A percentile compares a stretch with the other conserved stretches of the same genome.
phyloP scores from a whole-genome alignment of 352 stramenopile species.

The Blastocystis sp. region DNA sequence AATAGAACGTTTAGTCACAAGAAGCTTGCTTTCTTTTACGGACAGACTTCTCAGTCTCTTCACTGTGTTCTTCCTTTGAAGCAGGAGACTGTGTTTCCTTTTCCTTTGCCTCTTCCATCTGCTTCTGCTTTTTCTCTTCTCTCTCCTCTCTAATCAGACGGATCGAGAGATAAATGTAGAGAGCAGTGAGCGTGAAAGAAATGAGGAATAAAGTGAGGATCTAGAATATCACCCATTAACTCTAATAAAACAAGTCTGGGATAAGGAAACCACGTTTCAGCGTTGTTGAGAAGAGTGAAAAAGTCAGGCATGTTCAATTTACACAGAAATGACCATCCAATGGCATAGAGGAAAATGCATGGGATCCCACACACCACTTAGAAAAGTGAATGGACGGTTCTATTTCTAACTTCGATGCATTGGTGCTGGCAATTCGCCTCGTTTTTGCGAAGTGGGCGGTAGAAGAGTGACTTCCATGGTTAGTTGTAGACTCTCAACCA shows the following conservation, averaged over 20 bases:
- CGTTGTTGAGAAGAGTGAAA: background rate
- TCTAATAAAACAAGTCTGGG: background rate
- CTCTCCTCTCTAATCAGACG: conserved; percentile 6
- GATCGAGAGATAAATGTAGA: conserved; percentile 46
- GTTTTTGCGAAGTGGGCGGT: conserved; percentile 46
- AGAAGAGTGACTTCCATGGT: background rate
- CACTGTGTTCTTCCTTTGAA: background rate
- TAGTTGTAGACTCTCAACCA: conserved; percentile 32
- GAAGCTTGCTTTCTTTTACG: conserved; percentile 30
- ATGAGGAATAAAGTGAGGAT: conserved; percentile 27
- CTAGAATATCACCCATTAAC: background rate
- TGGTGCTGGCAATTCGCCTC: conserved; percentile 16
- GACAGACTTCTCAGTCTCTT: background rate
- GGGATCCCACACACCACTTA: background rate
- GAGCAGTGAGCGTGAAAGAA: conserved; percentile 20
- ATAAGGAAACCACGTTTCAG: conserved; percentile 25
- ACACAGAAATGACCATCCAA: background rate
- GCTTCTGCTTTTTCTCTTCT: conserved; percentile 22
- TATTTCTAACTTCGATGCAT: conserved; percentile 7
- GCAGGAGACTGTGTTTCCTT: background rate
- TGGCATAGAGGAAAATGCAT: background rate
- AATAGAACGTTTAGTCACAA: conserved; percentile 13
- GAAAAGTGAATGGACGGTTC: background rate
- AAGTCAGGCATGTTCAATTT: conserved; percentile 33
- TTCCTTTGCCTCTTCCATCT: background rate